Conservation (phyloP, 345 rosid species). For the Moringa oleifera region DNA sequence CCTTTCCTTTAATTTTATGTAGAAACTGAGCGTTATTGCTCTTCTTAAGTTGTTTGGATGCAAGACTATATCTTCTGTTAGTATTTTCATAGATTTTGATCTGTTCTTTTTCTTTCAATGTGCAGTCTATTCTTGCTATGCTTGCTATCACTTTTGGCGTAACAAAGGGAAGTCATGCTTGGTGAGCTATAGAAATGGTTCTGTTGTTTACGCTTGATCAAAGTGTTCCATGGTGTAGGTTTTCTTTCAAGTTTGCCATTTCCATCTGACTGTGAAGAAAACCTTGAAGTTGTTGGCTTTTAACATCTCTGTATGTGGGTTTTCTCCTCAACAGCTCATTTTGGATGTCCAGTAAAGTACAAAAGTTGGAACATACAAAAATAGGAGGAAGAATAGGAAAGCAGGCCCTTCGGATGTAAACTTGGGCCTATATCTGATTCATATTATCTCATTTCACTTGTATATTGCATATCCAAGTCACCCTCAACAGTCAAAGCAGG, state of each 20-base stretch:
- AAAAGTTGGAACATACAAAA: not conserved
- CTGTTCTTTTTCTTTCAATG: not conserved
- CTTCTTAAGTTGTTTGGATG: not conserved
- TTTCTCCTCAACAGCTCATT: too few species aligned
- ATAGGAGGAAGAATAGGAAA: too few species aligned
- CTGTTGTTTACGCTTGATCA: too few species aligned
- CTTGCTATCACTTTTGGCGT: slow-evolving; percentile 55
- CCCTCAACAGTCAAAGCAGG: too few species aligned
- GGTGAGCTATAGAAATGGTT: slow-evolving; percentile 28
- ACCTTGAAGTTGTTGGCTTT: too few species aligned
- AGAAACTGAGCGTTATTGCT: not conserved
- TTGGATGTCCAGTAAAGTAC: not conserved
- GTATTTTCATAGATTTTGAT: not conserved
- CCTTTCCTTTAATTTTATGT: not conserved
- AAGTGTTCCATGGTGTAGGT: too few species aligned
- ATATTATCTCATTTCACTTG: not conserved
- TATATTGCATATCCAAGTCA: too few species aligned
- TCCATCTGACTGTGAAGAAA: too few species aligned
- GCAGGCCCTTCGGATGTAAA: not conserved
- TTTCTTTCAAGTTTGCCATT: too few species aligned
- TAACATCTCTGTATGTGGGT: too few species aligned
- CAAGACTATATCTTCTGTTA: not conserved
- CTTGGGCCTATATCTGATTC: not conserved
- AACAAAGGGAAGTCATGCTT: slow-evolving; percentile 41
- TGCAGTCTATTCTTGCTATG: slow-evolving; percentile 57